Percentiles rank a stretch among this genome's conserved stretches.
These are phyloP conservation scores for Simplicillium aogashimaense DNA, from an alignment of 2,329 filamentous ascomycete species.

Conservation along the genomic window DNA sequence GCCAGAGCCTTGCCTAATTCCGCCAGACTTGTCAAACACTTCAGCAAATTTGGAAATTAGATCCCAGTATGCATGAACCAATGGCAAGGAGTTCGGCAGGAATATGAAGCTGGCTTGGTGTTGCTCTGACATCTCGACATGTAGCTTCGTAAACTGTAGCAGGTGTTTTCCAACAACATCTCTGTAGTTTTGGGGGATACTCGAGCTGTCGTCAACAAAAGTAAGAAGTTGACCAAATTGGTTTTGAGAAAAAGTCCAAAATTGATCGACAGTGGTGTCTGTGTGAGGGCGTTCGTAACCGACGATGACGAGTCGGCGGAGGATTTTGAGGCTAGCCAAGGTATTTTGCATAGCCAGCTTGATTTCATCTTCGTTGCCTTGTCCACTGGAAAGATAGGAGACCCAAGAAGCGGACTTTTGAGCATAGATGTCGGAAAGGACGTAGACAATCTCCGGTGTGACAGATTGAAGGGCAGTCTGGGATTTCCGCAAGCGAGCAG, in stretches of 20 bases:
- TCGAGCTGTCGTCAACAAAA: slow-evolving; percentile 48
- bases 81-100: slow-evolving; percentile 66
- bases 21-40: slow-evolving; percentile 54
- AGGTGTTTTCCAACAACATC: slow-evolving; percentile 73
- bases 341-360: slow-evolving; percentile 65
- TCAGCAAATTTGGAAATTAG: slow-evolving; percentile 69
- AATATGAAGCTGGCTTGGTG: slow-evolving; percentile 78
- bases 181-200: slow-evolving; percentile 41
- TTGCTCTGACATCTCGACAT: slow-evolving; percentile 70
- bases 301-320: slow-evolving; percentile 67
- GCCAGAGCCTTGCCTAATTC: slow-evolving; percentile 36
- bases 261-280: slow-evolving; percentile 63
- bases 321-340: slow-evolving; percentile 65
- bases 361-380: slow-evolving; percentile 47
- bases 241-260: slow-evolving; percentile 70
- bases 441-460: slow-evolving; percentile 73
- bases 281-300: slow-evolving; percentile 79
- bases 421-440: slow-evolving; percentile 70
- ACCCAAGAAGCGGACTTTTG: slow-evolving; percentile 64
- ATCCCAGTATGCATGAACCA: slow-evolving; percentile 79
- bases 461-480: slow-evolving; percentile 68
- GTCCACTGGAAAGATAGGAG: slow-evolving; percentile 44
- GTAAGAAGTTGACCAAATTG: slow-evolving; percentile 71
- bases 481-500: slow-evolving; percentile 64
- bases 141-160: slow-evolving; percentile 83